phyloP scores from a whole-genome alignment of 345 rosid species.

The Aegle marmelos region DNA sequence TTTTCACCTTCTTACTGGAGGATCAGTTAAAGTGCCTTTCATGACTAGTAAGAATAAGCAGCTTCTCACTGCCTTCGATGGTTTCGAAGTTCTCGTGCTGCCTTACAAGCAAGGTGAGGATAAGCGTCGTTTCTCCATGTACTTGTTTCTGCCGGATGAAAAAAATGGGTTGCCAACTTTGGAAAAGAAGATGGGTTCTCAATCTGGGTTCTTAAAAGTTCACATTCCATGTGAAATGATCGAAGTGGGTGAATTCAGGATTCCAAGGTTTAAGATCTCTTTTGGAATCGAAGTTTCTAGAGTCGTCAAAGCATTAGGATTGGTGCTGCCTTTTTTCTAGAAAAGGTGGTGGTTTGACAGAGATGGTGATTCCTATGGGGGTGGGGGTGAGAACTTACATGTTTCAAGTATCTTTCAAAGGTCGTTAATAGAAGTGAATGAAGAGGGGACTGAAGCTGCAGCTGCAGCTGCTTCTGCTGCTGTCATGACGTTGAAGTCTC shows the following conservation, averaged over 20 bases:
- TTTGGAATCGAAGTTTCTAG: slow-evolving; percentile 28
- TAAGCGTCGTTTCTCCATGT: slow-evolving; percentile 18
- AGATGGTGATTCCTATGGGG: slow-evolving; percentile 18
- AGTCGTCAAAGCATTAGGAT: slow-evolving; percentile 20
- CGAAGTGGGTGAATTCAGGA: slow-evolving; percentile 11
- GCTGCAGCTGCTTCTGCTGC: slow-evolving; percentile 19
- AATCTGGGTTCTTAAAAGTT: slow-evolving; percentile 6
- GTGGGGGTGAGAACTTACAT: not conserved
- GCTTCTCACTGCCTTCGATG: slow-evolving; percentile 7
- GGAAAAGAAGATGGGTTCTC: slow-evolving; percentile 7
- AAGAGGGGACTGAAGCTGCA: slow-evolving; percentile 36
- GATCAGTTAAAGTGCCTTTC: slow-evolving; percentile 21
- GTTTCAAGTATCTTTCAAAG: slow-evolving; percentile 27
- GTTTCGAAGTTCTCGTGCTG: slow-evolving; percentile 22
- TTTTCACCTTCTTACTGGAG: slow-evolving; percentile 56
- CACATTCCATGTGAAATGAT: not conserved
- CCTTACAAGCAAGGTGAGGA: slow-evolving; percentile 25
- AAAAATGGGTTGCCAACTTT: slow-evolving; percentile 16
- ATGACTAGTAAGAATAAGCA: slow-evolving; percentile 22
- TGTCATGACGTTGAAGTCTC: rapidly evolving
- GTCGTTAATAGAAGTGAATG: slow-evolving; percentile 35
- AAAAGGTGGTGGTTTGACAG: slow-evolving; percentile 11
- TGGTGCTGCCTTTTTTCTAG: slow-evolving; percentile 17
- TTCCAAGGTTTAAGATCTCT: slow-evolving; percentile 29
- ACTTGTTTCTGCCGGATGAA: slow-evolving; percentile 28